Evolutionary conservation across 129 eudicot species (phyloP), one percentile per base, ranked within the genome.

Genomic region (Flaveria robusta): DNA sequence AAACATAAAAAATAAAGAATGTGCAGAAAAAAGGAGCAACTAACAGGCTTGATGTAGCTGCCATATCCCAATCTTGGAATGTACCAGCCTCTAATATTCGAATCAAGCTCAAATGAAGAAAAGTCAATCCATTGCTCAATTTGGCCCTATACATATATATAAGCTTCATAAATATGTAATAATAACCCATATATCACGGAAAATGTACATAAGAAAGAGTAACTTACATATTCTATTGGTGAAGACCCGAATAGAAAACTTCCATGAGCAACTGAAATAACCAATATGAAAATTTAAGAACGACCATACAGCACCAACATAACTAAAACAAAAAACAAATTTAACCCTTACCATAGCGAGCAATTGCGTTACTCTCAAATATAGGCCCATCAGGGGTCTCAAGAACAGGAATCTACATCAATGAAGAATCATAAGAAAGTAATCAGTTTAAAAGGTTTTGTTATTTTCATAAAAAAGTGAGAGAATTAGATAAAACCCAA

Each of bases 281-380:
- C 34, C 24, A 67, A 66, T 14, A 37, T 43, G 41, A 66, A 11
- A 55, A 26, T 42, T 34, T 65, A 79, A 70, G 67, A 49, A 49
- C 37, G 12, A 55, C 12, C 59, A 51, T 41, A 10, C 18, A 67
- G 41, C 56, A 74, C n/a, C 20, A 58, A 59, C 69, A 42, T 3
- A 39, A 58, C 19, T 15, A 9, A 19, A 68, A 64, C 49, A 43
- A 47, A 1, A 8, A 51, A 22, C 2, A 47, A 23, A 26, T 5
- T 22, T 7, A 56, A 34, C 18, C 12, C 77, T 84, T 56, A 92
- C 98, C 96, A 70, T 90, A 93, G 22, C 98, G 90, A 2, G 96
- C 92, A 55, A 93, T 93, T 20, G 98, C 96, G 79, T 90, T 90
- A 83, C 97, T 93, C 81, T 90, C 98, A 69, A 88, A 93, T 0